phyloP scores from a whole-genome alignment of 768 basidiomycete species.

The Exidia glandulosa region DNA sequence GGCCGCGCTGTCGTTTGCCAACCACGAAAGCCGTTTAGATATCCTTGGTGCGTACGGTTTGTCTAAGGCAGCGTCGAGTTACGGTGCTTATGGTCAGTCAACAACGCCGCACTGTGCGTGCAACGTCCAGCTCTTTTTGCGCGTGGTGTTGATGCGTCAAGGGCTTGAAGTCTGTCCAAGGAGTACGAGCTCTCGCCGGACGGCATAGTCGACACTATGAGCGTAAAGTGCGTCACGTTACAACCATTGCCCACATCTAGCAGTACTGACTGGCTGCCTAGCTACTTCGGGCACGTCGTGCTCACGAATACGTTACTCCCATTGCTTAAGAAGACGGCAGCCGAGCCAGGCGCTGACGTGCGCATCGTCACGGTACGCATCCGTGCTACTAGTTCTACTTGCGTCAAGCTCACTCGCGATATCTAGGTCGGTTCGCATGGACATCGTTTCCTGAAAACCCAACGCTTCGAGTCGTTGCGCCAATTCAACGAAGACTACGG shows the following conservation, averaged over 20 bases:
- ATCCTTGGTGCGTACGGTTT: background rate
- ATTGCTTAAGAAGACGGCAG: conserved; percentile 3
- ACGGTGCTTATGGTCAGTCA: background rate
- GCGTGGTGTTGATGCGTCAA: background rate
- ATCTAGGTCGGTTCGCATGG: background rate
- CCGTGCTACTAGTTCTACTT: background rate
- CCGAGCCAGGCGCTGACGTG: conserved; percentile 6
- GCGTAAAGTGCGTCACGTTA: background rate
- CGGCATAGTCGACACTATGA: background rate
- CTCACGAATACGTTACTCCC: conserved; percentile 8
- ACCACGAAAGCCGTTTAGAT: background rate
- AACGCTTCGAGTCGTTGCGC: background rate
- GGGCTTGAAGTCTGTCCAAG: background rate
- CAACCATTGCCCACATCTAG: too few relatives aligned
- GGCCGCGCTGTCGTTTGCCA: background rate
- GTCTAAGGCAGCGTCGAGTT: background rate
- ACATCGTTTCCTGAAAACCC: background rate
- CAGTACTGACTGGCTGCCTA: background rate
- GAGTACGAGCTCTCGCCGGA: background rate
- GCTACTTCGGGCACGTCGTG: conserved; percentile 4
- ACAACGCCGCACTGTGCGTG: background rate
- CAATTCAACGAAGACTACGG: background rate
- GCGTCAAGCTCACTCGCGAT: background rate
- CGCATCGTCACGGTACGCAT: conserved; percentile 6
- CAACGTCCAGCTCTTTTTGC: background rate